Evolutionary conservation across 768 basidiomycete species (phyloP), one percentile per base, ranked within the genome.

Genomic region (Coprinopsis cinerea): DNA sequence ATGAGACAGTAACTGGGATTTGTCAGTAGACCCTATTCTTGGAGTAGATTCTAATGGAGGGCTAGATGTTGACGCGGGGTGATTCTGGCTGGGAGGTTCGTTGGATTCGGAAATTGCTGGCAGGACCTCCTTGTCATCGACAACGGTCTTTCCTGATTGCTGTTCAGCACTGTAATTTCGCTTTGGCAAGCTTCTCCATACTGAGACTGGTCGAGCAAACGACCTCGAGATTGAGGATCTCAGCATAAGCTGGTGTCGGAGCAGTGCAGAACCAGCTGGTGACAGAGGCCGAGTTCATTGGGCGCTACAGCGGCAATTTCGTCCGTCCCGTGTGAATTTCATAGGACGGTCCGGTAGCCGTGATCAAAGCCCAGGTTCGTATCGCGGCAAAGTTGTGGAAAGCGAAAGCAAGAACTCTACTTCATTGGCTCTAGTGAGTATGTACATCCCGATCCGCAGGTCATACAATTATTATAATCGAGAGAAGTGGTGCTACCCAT

Each of bases 1-100:
- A 24, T 58, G 42, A 11, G 52, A 49, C 34, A 62, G 47, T 25
- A 58, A 57, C 24, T 52, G 55, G 22, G 60, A 2, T 32, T 34
- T 27, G 9, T 13, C 30, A 9, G 30, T 34, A 34, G 32, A 26
- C 22, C 20, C n/a, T 20, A 39, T 28, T 10, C 15, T 41, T 24
- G 52, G 27, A 34, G 42, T 23, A 35, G 28, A 49, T 39, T 34
- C 45, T 25, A 34, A 17, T 23, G 34, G 47, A 34, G 7, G 41
- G 32, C 9, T n/a, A n/a, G 37, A 11, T 11, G 37, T 18, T 40
- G 11, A 6, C 37, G 7, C 7, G 37, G 18, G 25, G 28, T 27
- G 20, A 10, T 10, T 36, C 30, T 40, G 20, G 47, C 35, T 10
- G 5, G 40, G 25, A 22, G 37, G 26, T 18, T 23, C 28, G 2